These are phyloP conservation scores for Cucumis hystrix DNA, from an alignment of 306 rosid genomes.

Conservation along the genomic window DNA sequence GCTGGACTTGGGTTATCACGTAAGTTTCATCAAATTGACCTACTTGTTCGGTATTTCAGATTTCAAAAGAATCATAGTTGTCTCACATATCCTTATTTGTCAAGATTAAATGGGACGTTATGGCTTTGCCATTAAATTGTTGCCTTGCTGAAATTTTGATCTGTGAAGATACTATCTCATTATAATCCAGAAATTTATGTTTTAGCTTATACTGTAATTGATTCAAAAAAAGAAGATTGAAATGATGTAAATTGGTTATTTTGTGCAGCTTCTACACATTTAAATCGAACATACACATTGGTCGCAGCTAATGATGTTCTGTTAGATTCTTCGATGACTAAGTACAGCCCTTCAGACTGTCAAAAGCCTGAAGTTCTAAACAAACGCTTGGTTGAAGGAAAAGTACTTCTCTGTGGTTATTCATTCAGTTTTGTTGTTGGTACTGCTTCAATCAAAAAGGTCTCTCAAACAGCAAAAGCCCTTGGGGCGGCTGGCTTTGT, in stretches of 20 bases:
- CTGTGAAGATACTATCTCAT: background rate
- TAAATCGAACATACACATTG: slow-evolving; percentile 61
- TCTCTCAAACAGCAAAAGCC: slow-evolving; percentile 76
- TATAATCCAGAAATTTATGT: background rate
- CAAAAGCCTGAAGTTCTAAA: slow-evolving; percentile 86
- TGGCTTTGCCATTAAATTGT: background rate
- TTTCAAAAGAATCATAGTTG: background rate
- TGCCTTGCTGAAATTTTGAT: background rate
- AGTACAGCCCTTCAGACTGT: slow-evolving; percentile 86
- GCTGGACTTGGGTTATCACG: slow-evolving; percentile 95
- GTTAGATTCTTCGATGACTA: slow-evolving; percentile 79
- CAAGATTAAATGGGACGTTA: background rate
- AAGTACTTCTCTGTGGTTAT: slow-evolving; percentile 96
- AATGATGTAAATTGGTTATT: slow-evolving; percentile 6
- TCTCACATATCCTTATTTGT: background rate
- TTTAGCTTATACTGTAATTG: background rate
- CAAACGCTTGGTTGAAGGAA: slow-evolving; percentile 81
- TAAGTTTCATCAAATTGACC: slow-evolving; percentile 29
- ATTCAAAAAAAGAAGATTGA: background rate
- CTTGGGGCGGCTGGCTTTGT: slow-evolving; percentile 98
- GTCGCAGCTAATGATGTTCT: slow-evolving; percentile 90
- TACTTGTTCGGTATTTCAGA: background rate
- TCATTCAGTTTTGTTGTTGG: slow-evolving; percentile 88
- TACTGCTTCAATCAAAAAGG: slow-evolving; percentile 80
- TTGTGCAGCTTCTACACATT: slow-evolving; percentile 69